These are phyloP conservation scores for Eremothecium coryli DNA, from an alignment of 1,139 yeast species.

Conservation along the genomic window DNA sequence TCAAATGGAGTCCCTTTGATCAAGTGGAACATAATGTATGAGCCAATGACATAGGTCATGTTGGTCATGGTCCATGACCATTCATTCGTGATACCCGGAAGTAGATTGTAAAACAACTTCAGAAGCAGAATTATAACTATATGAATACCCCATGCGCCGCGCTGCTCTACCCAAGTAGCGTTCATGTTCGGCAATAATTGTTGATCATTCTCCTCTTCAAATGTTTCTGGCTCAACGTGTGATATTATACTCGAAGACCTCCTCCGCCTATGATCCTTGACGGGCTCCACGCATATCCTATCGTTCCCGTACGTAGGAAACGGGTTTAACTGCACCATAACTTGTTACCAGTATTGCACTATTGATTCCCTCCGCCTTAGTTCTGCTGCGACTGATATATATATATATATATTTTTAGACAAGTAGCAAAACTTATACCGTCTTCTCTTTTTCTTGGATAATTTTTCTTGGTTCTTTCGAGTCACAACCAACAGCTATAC, in stretches of 20 bases:
- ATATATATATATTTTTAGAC: too few species aligned
- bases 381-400: not conserved
- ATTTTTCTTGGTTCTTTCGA: too few species aligned
- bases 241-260: constrained; percentile 66
- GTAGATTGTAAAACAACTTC: constrained; percentile 65
- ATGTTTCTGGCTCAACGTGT: constrained; percentile 86
- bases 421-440: not conserved
- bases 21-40: constrained; percentile 92
- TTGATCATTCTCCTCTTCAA: constrained; percentile 90
- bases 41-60: constrained; percentile 79
- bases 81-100: constrained; percentile 70
- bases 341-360: too few species aligned
- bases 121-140: constrained; percentile 68
- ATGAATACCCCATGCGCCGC: constrained; percentile 94
- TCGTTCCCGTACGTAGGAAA: constrained; percentile 20
- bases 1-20: constrained; percentile 97
- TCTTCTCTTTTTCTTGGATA: not conserved
- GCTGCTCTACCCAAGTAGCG: constrained; percentile 92
- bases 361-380: not conserved
- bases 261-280: constrained; percentile 36
- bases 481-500: too few species aligned
- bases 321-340: constrained; percentile 17
- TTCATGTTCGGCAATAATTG: constrained; percentile 80
- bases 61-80: constrained; percentile 93
- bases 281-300: constrained; percentile 26